Conservation (phyloP, 2,329 filamentous ascomycete genomes). For the Botryotinia globosa region DNA sequence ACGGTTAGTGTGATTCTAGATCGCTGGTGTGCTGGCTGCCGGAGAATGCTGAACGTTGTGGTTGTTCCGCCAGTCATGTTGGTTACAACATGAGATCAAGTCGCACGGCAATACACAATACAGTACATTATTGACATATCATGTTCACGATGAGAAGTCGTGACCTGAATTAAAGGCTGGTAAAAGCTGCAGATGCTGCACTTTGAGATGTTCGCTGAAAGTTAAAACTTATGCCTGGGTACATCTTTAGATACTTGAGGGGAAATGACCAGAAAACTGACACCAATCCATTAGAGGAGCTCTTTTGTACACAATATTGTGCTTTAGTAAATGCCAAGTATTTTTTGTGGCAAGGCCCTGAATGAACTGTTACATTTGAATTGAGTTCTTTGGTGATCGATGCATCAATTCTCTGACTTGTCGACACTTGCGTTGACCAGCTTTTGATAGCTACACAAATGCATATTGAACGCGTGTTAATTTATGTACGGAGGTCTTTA, state of each 20-base stretch:
- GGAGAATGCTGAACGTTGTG: conserved; percentile 13
- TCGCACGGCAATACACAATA: background rate
- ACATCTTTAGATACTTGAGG: background rate
- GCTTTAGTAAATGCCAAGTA: background rate
- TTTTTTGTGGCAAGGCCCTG: background rate
- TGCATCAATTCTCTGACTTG: conserved; percentile 7
- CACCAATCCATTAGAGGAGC: background rate
- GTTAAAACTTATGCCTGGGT: background rate
- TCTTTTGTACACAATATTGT: background rate
- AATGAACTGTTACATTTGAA: background rate
- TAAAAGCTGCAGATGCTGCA: conserved; percentile 1
- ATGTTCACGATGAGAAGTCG: background rate
- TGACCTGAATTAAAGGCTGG: background rate
- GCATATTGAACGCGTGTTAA: conserved; percentile 13
- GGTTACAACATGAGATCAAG: conserved; percentile 2
- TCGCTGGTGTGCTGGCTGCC: conserved; percentile 10
- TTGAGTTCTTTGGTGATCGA: conserved; percentile 4
- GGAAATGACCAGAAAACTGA: background rate
- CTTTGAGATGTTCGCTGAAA: background rate
- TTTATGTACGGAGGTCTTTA: conserved; percentile 3
- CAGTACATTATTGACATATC: background rate
- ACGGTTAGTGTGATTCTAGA: conserved; percentile 1
- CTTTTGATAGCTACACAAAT: conserved; percentile 8
- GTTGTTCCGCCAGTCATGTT: background rate
- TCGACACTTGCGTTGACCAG: conserved; percentile 1